Conservation (phyloP, 2,329 filamentous ascomycete genomes). For the Arthrobotrys pseudoclavata region DNA sequence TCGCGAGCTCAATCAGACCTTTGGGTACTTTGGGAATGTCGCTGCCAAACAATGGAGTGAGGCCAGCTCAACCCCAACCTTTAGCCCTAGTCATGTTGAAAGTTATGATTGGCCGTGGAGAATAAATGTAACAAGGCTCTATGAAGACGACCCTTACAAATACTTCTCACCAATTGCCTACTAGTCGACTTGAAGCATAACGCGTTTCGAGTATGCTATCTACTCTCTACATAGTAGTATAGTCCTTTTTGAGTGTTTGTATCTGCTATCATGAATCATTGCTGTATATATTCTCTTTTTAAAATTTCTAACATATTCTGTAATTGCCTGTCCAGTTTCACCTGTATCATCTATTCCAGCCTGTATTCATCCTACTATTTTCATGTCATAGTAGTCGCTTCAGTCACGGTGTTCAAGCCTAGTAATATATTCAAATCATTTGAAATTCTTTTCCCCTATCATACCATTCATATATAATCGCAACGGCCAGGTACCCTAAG, state of each 20-base stretch:
- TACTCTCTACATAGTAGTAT: no score
- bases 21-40: neutral
- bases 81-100: neutral
- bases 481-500: neutral
- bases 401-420: no score
- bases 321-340: no score
- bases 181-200: neutral
- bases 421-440: neutral
- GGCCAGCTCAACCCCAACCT: no score
- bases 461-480: neutral
- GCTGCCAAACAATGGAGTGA: neutral
- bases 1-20: neutral
- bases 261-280: no score
- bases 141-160: neutral
- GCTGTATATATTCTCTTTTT: no score
- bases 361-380: no score
- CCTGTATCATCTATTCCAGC: no score
- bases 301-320: no score
- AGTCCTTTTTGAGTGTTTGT: no score
- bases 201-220: no score
- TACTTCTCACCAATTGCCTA: neutral
- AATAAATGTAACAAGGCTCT: neutral
- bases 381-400: no score
- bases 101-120: neutral
- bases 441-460: neutral